These are phyloP conservation scores for Claviceps purpurea DNA, from an alignment of 2,329 filamentous ascomycete species.

Conservation along the genomic window DNA sequence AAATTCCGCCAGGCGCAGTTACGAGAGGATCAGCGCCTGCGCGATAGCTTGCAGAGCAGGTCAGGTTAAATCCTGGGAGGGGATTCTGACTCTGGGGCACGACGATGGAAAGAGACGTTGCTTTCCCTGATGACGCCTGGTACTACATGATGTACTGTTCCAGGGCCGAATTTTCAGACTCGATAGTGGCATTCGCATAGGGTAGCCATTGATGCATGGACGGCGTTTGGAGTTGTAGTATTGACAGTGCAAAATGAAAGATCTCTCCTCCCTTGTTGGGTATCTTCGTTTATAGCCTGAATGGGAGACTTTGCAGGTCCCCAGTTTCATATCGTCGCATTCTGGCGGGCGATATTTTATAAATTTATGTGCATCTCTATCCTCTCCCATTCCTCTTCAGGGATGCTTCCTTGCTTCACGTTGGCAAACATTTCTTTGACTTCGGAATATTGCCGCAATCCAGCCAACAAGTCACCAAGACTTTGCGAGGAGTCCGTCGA, in stretches of 20 bases:
- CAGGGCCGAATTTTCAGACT: not conserved
- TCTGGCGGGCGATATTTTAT: slow-evolving; percentile 10
- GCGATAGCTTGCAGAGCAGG: slow-evolving; percentile 11
- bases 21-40: slow-evolving; percentile 21
- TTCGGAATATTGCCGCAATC: slow-evolving; percentile 52
- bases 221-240: slow-evolving; percentile 4
- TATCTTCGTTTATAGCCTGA: too few relatives aligned
- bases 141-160: too few relatives aligned
- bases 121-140: too few relatives aligned
- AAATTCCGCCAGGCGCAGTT: slow-evolving; percentile 60
- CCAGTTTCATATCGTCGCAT: not conserved
- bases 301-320: too few relatives aligned
- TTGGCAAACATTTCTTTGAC: slow-evolving; percentile 76
- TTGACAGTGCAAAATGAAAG: not conserved
- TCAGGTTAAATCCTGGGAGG: slow-evolving; percentile 12
- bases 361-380: slow-evolving; percentile 40
- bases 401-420: slow-evolving; percentile 33
- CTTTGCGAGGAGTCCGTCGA: slow-evolving; percentile 39
- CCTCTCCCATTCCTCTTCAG: slow-evolving; percentile 40
- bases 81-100: slow-evolving; percentile 6
- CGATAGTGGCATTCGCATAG: not conserved
- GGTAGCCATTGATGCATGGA: slow-evolving; percentile 1
- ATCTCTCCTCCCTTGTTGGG: not conserved
- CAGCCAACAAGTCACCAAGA: slow-evolving; percentile 46
- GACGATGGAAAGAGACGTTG: too few relatives aligned